These are phyloP conservation scores for Talaromyces proteolyticus DNA, from an alignment of 495 filamentous ascomycete species.

Conservation along the genomic window DNA sequence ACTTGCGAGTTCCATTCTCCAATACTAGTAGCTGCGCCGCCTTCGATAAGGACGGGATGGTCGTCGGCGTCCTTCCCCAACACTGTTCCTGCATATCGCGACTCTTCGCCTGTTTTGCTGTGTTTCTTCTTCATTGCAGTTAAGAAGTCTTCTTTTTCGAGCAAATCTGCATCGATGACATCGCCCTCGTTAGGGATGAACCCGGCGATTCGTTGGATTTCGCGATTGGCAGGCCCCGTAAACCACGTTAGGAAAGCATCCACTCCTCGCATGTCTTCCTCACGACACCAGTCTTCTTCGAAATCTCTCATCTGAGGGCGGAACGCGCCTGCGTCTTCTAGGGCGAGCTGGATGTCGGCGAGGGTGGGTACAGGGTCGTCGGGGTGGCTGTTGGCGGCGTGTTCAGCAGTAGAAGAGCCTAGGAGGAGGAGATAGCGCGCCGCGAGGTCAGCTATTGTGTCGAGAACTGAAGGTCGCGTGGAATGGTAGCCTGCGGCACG, in stretches of 20 bases:
- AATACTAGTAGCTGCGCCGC: conserved; percentile 59
- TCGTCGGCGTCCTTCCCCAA: conserved; percentile 66
- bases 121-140: conserved; percentile 78
- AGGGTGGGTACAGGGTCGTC: conserved; percentile 46
- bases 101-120: conserved; percentile 75
- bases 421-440: conserved; percentile 69
- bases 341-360: conserved; percentile 74
- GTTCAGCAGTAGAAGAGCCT: conserved; percentile 52
- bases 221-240: conserved; percentile 55
- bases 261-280: conserved; percentile 70
- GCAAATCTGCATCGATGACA: conserved; percentile 36
- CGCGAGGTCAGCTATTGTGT: conserved; percentile 70
- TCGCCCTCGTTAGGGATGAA: conserved; percentile 39
- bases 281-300: conserved; percentile 52
- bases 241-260: conserved; percentile 72
- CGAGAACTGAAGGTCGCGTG: conserved; percentile 67
- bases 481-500: conserved; percentile 80
- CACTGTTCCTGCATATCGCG: conserved; percentile 72
- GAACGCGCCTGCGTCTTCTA: conserved; percentile 69
- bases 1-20: conserved; percentile 54
- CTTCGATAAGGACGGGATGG: conserved; percentile 63
- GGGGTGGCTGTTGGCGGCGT: conserved; percentile 52
- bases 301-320: conserved; percentile 51
- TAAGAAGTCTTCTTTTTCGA: conserved; percentile 67
- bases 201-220: conserved; percentile 67